Base-by-base conservation (phyloP, 345 rosid genomes). In the Melastoma malabathricum region DNA sequence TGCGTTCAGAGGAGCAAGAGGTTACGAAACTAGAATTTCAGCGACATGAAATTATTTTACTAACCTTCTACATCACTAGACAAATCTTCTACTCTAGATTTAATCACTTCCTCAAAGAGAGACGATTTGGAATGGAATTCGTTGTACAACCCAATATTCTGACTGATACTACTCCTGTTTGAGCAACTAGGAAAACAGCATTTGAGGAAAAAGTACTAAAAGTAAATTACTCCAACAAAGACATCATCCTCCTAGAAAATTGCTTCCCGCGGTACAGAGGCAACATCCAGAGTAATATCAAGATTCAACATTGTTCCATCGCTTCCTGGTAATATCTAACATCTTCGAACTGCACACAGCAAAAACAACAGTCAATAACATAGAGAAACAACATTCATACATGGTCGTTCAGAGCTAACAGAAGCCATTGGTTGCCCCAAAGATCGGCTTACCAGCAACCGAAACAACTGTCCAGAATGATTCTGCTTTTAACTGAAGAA, bases 241-340 rank as follows among this genome's bases (percentile, higher is more conserved):
- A 39, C 4, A 41, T 46, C 20, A 43, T 50, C 10, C 15, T 50
- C 10, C 15, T 46, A 41, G 41, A 29, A 41, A 20, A 12, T 25
- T 3, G 15, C 78, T 56, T 67, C 79, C 81, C 60, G 58, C 56
- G 71, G 16, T 12, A 50, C 50, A 4, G 70, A 57, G 67, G 67
- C 66, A 51, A 71, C 62, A 59, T 74, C 76, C 53, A 61, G 15
- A 45, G 54, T 50, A 53, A 66, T 63, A 46, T 54, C 67, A 51
- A 54, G 74, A 66, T 55, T 63, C 68, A 2, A 75, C 72, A 58
- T 73, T 57, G 62, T 77, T 77, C 96, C 86, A 86, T 34, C 70
- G 75, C 25, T 68, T 65, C 59, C 45, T 59, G 20, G 87, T 83
- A 47, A 58, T 57, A 22, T 60, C 74, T 49, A 68, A 74, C 56